A percentile compares a stretch with the other conserved stretches of the same genome.
Evolutionary conservation across 768 basidiomycete genomes (phyloP).

Genomic region (Mycena rosella): DNA sequence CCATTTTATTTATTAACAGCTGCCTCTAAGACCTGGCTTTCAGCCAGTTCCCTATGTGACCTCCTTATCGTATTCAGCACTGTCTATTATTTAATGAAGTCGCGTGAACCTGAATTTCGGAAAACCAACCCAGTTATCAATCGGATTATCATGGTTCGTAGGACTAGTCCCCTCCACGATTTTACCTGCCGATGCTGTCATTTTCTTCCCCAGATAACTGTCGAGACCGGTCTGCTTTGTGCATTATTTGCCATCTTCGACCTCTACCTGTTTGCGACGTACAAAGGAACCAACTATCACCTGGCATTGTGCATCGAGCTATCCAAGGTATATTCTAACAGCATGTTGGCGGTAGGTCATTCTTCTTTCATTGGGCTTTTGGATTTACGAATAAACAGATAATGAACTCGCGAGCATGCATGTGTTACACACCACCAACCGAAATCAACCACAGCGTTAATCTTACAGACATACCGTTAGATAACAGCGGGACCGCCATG

Average conservation of each 20-base stretch:
- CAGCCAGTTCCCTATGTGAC: conserved; percentile 7
- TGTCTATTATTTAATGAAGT: conserved; percentile 3
- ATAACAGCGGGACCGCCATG: too few relatives aligned
- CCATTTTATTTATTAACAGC: background rate
- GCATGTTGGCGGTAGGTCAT: conserved; percentile 18
- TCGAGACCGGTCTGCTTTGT: conserved; percentile 33
- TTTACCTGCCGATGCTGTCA: too few relatives aligned
- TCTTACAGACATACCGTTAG: too few relatives aligned
- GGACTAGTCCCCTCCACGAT: background rate
- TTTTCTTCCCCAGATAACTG: background rate
- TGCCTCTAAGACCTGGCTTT: conserved; percentile 18
- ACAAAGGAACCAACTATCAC: conserved; percentile 25
- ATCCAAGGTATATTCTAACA: conserved; percentile 32
- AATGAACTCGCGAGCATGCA: conserved; percentile 21
- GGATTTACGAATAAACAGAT: background rate
- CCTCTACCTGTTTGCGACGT: conserved; percentile 24
- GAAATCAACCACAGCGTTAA: too few relatives aligned
- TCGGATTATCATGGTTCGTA: conserved; percentile 15
- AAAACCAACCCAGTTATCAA: conserved; percentile 1
- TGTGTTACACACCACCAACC: background rate
- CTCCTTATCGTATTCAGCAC: conserved; percentile 18
- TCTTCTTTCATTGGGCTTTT: background rate
- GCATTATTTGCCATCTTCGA: conserved; percentile 25
- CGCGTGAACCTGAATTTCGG: background rate
- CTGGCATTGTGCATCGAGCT: conserved; percentile 19